Evolutionary conservation across 2,329 filamentous ascomycete species (phyloP).

Genomic region (Aspergillus sp.): DNA sequence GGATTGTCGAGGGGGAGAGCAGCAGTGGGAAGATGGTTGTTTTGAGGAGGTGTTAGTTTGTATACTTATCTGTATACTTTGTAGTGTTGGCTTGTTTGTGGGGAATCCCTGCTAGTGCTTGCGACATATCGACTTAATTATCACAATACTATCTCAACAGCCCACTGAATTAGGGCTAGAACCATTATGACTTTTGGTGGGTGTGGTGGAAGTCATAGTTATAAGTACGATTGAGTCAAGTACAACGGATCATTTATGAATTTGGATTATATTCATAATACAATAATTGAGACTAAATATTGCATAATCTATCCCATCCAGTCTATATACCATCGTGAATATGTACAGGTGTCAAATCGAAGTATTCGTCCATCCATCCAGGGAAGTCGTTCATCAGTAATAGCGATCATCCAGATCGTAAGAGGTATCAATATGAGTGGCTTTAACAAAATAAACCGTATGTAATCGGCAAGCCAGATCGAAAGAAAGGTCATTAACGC

Average conservation of each 20-base stretch:
- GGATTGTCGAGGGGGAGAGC: not conserved
- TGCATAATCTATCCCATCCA: slow-evolving; percentile 16
- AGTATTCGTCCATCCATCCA: slow-evolving; percentile 19
- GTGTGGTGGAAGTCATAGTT: not conserved
- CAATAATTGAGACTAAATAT: not conserved
- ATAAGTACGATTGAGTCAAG: too few relatives aligned
- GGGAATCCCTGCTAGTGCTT: too few relatives aligned
- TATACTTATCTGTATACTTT: too few relatives aligned
- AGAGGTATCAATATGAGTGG: slow-evolving; percentile 13
- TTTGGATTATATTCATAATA: too few relatives aligned
- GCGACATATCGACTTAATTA: too few relatives aligned
- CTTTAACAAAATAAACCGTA: not conserved
- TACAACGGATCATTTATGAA: too few relatives aligned
- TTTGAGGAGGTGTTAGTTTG: not conserved
- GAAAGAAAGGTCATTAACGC: slow-evolving; percentile 13
- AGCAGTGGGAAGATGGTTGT: not conserved
- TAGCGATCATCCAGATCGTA: slow-evolving; percentile 14
- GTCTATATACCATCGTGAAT: slow-evolving; percentile 19
- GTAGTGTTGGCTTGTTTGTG: too few relatives aligned
- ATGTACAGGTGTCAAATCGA: slow-evolving; percentile 9
- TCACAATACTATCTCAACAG: too few relatives aligned
- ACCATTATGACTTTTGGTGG: slow-evolving; percentile 15
- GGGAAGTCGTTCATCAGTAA: slow-evolving; percentile 19
- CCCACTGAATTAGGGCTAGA: too few relatives aligned
- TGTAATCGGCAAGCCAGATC: not conserved